These are phyloP conservation scores for Lyophyllum shimeji DNA, from an alignment of 768 basidiomycete species.

Conservation along the genomic window DNA sequence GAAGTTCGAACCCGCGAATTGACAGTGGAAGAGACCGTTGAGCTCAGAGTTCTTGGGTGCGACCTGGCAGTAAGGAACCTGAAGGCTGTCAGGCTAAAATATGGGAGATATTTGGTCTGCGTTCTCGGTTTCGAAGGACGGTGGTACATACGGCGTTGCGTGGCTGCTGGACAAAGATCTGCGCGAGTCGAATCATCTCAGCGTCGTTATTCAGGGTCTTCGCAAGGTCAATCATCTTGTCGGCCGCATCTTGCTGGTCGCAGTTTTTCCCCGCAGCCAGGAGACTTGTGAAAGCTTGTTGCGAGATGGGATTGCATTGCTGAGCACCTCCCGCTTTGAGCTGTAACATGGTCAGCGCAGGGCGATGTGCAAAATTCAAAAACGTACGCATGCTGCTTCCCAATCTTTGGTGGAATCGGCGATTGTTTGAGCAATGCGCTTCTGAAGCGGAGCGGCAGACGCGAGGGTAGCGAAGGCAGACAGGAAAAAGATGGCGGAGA, in stretches of 20 bases:
- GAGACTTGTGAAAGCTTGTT: constrained; percentile 43
- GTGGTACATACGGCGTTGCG: constrained; percentile 42
- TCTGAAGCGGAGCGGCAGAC: constrained; percentile 35
- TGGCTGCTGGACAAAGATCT: constrained; percentile 51
- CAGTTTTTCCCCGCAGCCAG: constrained; percentile 43
- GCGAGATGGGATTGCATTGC: constrained; percentile 47
- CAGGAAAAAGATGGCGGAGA: constrained; percentile 31
- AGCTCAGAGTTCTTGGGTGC: constrained; percentile 49
- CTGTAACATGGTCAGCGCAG: constrained; percentile 19
- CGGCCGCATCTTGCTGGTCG: constrained; percentile 49
- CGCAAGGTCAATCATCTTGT: constrained; percentile 50
- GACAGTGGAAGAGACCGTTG: constrained; percentile 53
- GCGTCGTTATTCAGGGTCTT: constrained; percentile 36
- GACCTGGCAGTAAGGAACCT: constrained; percentile 49
- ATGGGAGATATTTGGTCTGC: too few relatives aligned
- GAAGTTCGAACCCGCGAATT: constrained; percentile 43
- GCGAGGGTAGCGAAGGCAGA: constrained; percentile 25
- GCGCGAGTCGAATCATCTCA: constrained; percentile 44
- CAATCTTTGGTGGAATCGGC: constrained; percentile 46
- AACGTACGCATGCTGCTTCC: constrained; percentile 53
- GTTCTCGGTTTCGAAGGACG: background rate
- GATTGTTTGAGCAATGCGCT: constrained; percentile 51
- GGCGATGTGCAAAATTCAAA: too few relatives aligned
- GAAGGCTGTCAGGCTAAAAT: constrained; percentile 41
- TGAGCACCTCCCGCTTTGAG: constrained; percentile 41